These are phyloP conservation scores for Fusarium sp. DNA, from an alignment of 2,329 filamentous ascomycete genomes.

Conservation along the genomic window DNA sequence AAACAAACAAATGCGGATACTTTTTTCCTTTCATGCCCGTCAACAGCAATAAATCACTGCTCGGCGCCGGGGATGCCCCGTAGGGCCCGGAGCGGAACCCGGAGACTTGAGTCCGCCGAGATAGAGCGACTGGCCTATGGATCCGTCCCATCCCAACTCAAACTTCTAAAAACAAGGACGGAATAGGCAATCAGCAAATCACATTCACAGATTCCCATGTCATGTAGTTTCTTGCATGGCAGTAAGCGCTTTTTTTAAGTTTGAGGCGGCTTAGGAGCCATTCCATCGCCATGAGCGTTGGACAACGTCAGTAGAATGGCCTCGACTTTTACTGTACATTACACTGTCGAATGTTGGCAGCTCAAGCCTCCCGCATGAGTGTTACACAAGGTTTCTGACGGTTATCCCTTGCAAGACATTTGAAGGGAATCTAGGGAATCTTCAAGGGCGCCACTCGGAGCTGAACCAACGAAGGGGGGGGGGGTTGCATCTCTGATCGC, in stretches of 20 bases:
- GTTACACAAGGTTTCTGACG: not conserved
- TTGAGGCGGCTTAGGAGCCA: not conserved
- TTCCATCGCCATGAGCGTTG: constrained; percentile 7
- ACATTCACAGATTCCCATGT: constrained; percentile 23
- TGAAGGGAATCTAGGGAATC: constrained; percentile 25
- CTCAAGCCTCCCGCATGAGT: constrained; percentile 2
- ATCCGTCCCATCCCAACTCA: not conserved
- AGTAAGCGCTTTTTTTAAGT: constrained; percentile 17
- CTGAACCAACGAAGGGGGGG: constrained; percentile 21
- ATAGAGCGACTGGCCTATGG: not conserved
- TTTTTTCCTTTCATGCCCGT: not conserved
- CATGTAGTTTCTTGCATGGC: constrained; percentile 15
- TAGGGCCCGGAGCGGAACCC: constrained; percentile 7
- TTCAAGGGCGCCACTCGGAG: constrained; percentile 21
- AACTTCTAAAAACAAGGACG: not conserved
- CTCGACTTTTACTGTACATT: constrained; percentile 19
- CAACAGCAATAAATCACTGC: not conserved
- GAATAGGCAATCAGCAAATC: constrained; percentile 2
- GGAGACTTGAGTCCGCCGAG: constrained; percentile 25
- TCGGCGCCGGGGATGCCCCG: constrained; percentile 13
- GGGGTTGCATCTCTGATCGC: constrained; percentile 26
- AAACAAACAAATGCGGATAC: constrained; percentile 12
- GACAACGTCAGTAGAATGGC: constrained; percentile 10
- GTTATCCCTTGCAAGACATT: not conserved
- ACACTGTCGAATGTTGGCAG: constrained; percentile 2